Conservation (phyloP, 2,329 filamentous ascomycete species). For the Alternaria triticimaculans region DNA sequence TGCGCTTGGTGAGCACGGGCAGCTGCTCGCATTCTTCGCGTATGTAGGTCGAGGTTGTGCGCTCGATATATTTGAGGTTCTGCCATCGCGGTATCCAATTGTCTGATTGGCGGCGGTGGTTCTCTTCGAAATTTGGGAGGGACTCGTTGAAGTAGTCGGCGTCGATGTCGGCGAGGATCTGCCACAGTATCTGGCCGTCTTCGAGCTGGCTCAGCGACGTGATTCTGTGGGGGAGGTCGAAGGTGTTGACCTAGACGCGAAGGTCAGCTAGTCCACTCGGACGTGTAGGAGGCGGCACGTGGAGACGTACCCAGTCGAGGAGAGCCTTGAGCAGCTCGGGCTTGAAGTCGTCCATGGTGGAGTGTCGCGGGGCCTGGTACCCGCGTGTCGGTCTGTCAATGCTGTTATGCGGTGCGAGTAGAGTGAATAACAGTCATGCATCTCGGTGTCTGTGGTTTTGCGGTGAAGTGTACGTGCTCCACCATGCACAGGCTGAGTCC, state of each 20-base stretch:
- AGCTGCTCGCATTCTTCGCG: constrained; percentile 54
- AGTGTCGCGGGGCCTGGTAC: constrained; percentile 23
- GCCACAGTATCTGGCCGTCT: constrained; percentile 57
- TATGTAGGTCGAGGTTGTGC: constrained; percentile 57
- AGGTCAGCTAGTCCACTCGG: constrained; percentile 6
- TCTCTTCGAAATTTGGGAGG: constrained; percentile 55
- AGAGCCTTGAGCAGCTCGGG: constrained; percentile 49
- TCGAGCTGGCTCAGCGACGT: constrained; percentile 53
- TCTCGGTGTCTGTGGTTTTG: constrained; percentile 30
- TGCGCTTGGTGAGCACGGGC: constrained; percentile 47
- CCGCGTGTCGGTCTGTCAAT: constrained; percentile 21
- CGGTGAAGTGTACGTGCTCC: constrained; percentile 13
- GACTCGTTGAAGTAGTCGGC: constrained; percentile 55
- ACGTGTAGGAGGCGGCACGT: background rate
- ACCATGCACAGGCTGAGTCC: constrained; percentile 17
- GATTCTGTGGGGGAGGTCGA: constrained; percentile 48
- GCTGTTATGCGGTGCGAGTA: constrained; percentile 16
- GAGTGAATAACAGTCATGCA: constrained; percentile 32
- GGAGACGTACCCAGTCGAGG: constrained; percentile 45
- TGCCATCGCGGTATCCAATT: constrained; percentile 62
- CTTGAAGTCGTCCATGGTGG: constrained; percentile 49
- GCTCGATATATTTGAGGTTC: constrained; percentile 60
- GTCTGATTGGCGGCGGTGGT: constrained; percentile 50
- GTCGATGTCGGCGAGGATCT: constrained; percentile 56
- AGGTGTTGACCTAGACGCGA: constrained; percentile 52